Evolutionary conservation across 768 basidiomycete genomes (phyloP).

Genomic region (Baorangia bicolor): DNA sequence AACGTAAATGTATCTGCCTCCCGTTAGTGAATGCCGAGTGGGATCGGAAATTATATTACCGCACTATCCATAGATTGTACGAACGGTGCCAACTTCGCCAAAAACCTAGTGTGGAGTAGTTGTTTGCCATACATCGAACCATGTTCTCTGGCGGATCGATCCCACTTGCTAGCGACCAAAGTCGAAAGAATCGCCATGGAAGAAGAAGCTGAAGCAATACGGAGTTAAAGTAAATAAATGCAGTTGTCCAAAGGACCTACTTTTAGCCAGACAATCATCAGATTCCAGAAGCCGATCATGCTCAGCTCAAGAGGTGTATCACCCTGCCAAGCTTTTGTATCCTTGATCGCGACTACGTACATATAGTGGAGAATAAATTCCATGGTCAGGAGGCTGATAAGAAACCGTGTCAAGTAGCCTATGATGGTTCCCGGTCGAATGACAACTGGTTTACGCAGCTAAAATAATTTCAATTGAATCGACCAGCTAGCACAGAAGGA

Average conservation of each 20-base stretch:
- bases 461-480: neutral
- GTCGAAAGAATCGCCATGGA: slow-evolving; percentile 95
- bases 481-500: neutral
- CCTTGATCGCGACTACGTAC: slow-evolving; percentile 97
- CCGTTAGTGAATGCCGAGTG: neutral
- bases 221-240: neutral
- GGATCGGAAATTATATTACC: slow-evolving; percentile 44
- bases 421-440: slow-evolving; percentile 42
- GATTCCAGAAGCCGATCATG: slow-evolving; percentile 97
- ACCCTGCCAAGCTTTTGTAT: slow-evolving; percentile 77
- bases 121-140: slow-evolving; percentile 98
- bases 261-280: slow-evolving; percentile 96
- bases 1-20: slow-evolving; percentile 84
- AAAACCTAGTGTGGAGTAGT: slow-evolving; percentile 90
- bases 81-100: slow-evolving; percentile 97
- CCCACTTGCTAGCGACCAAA: slow-evolving; percentile 87
- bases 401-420: slow-evolving; percentile 69
- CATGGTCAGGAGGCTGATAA: slow-evolving; percentile 75
- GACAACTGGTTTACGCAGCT: slow-evolving; percentile 61
- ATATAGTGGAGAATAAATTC: slow-evolving; percentile 91
- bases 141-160: slow-evolving; percentile 97
- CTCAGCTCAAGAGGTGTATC: slow-evolving; percentile 76
- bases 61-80: slow-evolving; percentile 92
- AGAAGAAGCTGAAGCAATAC: slow-evolving; percentile 65
- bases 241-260: slow-evolving; percentile 39